Conservation (phyloP, 2,329 filamentous ascomycete species). For the Pseudocercospora cruenta region DNA sequence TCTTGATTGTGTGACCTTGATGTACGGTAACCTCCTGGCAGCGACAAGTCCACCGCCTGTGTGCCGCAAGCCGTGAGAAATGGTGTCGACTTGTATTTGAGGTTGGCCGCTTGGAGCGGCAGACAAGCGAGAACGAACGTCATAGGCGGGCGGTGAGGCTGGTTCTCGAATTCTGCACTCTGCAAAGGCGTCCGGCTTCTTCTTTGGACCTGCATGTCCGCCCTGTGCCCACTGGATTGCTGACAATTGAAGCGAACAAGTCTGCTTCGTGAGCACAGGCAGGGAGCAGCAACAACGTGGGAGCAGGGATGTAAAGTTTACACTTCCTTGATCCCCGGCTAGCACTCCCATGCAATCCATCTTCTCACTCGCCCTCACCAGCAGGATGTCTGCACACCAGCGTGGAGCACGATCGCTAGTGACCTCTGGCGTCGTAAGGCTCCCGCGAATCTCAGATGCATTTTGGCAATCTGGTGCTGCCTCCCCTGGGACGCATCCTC, state of each 20-base stretch:
- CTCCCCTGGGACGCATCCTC: not conserved
- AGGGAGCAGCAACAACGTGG: not conserved
- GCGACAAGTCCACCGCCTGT: not conserved
- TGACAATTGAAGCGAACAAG: not conserved
- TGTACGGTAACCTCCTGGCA: not conserved
- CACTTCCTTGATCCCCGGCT: not conserved
- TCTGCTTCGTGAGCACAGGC: not conserved
- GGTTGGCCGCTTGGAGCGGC: not conserved
- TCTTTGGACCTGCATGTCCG: constrained; percentile 3
- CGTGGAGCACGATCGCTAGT: not conserved
- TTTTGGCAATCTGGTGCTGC: not conserved
- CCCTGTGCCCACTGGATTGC: not conserved
- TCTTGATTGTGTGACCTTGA: not conserved
- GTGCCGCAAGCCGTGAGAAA: not conserved
- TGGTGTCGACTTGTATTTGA: not conserved
- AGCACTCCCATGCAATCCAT: not conserved
- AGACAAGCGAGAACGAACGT: not conserved
- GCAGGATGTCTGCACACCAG: not conserved
- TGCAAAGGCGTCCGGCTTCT: not conserved
- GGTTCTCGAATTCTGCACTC: not conserved
- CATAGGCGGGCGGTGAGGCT: not conserved
- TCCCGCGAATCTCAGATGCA: constrained; percentile 3
- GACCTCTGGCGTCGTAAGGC: not conserved
- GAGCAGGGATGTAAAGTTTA: not conserved
- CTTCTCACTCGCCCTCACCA: not conserved